Evolutionary conservation across 2,329 filamentous ascomycete genomes (phyloP).

Genomic region (Curvularia hawaiiensis): DNA sequence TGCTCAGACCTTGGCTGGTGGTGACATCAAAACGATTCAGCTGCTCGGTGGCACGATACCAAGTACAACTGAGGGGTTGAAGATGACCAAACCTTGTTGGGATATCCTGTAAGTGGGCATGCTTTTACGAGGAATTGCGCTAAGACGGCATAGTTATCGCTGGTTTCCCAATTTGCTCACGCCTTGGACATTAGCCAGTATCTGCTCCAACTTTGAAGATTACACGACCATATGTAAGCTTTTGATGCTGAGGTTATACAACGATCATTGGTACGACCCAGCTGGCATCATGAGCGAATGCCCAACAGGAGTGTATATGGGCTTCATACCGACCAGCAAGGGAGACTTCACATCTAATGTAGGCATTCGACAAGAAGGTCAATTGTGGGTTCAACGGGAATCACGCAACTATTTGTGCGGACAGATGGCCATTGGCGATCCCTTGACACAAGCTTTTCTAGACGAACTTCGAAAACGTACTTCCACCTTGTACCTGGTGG

Average conservation of each 20-base stretch:
- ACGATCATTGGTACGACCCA: conserved; percentile 34
- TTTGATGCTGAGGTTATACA: conserved; percentile 32
- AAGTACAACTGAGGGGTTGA: conserved; percentile 28
- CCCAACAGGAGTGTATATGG: conserved; percentile 31
- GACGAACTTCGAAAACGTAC: conserved; percentile 31
- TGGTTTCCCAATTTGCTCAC: conserved; percentile 37
- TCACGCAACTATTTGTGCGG: conserved; percentile 36
- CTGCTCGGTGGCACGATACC: conserved; percentile 34
- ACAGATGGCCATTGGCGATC: conserved; percentile 37
- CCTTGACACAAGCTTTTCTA: conserved; percentile 26
- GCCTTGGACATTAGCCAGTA: conserved; percentile 32
- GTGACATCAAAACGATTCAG: conserved; percentile 30
- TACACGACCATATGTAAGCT: conserved; percentile 37
- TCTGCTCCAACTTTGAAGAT: conserved; percentile 40
- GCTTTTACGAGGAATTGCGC: no score
- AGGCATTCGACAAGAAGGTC: conserved; percentile 4
- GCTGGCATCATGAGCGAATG: conserved; percentile 27
- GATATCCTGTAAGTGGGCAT: conserved; percentile 31
- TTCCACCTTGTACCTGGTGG: conserved; percentile 27
- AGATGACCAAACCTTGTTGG: conserved; percentile 38
- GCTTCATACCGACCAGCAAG: conserved; percentile 34
- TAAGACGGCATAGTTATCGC: conserved; percentile 12
- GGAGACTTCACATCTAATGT: conserved; percentile 19
- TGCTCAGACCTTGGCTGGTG: conserved; percentile 32
- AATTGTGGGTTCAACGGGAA: conserved; percentile 23